phyloP scores from a whole-genome alignment of 805 yeast genomes.

The Candida mattraensis region DNA sequence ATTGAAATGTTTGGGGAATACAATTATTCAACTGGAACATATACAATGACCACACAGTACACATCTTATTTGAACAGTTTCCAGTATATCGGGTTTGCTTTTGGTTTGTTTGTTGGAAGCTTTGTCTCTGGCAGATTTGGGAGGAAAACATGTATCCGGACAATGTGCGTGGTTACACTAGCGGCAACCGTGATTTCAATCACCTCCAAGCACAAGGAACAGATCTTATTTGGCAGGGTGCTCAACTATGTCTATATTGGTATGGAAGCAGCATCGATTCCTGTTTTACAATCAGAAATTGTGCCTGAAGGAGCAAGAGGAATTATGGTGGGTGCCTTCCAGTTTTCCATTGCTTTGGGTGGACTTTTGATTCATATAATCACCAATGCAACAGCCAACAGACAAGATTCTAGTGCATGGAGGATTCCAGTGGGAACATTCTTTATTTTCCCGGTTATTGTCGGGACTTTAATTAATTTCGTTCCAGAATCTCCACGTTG shows the following conservation, averaged over 20 bases:
- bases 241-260: conserved; percentile 2
- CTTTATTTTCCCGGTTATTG: conserved; percentile 1
- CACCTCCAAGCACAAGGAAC: neutral
- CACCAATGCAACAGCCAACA: neutral
- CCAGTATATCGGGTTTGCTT: conserved; percentile 2
- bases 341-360: neutral
- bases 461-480: neutral
- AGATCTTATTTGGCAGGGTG: neutral
- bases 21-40: conserved; percentile 5
- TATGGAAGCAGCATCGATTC: conserved; percentile 3
- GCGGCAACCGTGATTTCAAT: neutral
- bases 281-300: neutral
- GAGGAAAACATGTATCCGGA: conserved; percentile 1
- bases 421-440: conserved; percentile 1
- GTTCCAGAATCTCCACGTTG: conserved; percentile 2
- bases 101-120: conserved; percentile 1
- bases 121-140: neutral
- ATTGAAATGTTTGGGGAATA: neutral
- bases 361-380: conserved; percentile 1
- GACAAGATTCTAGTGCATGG: neutral
- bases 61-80: neutral
- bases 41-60: neutral
- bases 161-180: neutral
- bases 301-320: neutral
- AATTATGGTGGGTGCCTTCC: neutral